These are phyloP conservation scores for Hypoxylon intermedium DNA, from an alignment of 495 filamentous ascomycete species.

Conservation along the genomic window DNA sequence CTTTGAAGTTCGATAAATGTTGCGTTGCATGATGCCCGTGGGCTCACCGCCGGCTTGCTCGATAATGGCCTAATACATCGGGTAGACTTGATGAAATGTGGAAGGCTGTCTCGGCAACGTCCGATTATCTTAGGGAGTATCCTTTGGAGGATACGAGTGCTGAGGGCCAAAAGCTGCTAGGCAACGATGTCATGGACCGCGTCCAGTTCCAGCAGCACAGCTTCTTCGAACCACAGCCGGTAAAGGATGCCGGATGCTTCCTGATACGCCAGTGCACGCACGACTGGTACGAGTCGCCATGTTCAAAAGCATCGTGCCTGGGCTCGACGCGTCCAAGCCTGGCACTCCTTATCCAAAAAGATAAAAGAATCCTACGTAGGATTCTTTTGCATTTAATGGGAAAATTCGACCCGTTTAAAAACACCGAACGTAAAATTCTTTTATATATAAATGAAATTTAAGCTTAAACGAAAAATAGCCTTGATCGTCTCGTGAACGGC, in stretches of 20 bases:
- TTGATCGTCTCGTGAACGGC: too few relatives aligned
- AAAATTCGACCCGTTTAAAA: too few relatives aligned
- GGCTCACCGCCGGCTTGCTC: too few relatives aligned
- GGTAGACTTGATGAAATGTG: too few relatives aligned
- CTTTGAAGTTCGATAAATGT: too few relatives aligned
- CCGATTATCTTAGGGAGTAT: neutral
- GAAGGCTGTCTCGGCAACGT: neutral
- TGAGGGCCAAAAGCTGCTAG: conserved; percentile 17
- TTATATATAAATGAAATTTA: too few relatives aligned
- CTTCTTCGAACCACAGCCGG: conserved; percentile 46
- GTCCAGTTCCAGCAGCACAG: conserved; percentile 35
- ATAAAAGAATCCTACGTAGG: too few relatives aligned
- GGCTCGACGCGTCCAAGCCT: conserved; percentile 29
- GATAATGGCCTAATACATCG: too few relatives aligned
- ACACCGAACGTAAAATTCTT: too few relatives aligned
- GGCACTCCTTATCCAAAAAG: conserved; percentile 39
- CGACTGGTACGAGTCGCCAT: conserved; percentile 44
- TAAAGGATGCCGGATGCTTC: conserved; percentile 27
- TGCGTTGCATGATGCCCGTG: too few relatives aligned
- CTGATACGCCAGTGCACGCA: conserved; percentile 44
- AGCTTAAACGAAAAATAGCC: too few relatives aligned
- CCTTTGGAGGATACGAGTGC: conserved; percentile 5
- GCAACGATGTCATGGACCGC: conserved; percentile 20
- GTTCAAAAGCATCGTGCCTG: conserved; percentile 36
- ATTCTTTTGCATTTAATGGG: too few relatives aligned